Percentiles rank a stretch among this genome's conserved stretches.
These are phyloP conservation scores for Atkinsonella hypoxylon DNA, from an alignment of 2,329 filamentous ascomycete genomes.

Conservation along the genomic window DNA sequence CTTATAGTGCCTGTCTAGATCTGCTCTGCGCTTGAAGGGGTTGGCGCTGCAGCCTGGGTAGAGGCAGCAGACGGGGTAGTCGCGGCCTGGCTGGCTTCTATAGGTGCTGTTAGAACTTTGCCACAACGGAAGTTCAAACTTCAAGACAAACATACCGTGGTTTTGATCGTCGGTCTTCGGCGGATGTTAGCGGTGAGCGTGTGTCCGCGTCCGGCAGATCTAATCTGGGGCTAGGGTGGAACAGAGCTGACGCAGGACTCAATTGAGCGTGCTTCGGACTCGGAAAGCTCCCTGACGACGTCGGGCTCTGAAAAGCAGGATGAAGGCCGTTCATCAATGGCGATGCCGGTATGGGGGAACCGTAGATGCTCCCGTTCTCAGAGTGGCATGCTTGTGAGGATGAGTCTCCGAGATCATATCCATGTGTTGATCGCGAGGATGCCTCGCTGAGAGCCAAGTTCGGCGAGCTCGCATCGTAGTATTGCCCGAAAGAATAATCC, in stretches of 20 bases:
- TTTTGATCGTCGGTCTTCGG: slow-evolving; percentile 6
- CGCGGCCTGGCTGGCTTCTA: slow-evolving; percentile 13
- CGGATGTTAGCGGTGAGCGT: slow-evolving; percentile 7
- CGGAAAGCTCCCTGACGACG: slow-evolving; percentile 2
- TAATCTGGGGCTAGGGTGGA: slow-evolving; percentile 10
- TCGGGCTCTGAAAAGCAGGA: not conserved
- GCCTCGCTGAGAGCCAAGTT: slow-evolving; percentile 1
- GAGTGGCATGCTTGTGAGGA: slow-evolving; percentile 3
- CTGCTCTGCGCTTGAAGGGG: slow-evolving; percentile 39
- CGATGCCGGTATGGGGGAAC: slow-evolving; percentile 1
- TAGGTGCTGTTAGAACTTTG: not conserved
- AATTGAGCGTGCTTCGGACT: slow-evolving; percentile 4
- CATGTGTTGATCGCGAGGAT: not conserved
- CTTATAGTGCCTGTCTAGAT: slow-evolving; percentile 40
- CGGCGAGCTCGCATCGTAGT: slow-evolving; percentile 1
- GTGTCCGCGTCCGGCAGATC: slow-evolving; percentile 8
- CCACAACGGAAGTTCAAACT: not conserved
- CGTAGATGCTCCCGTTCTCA: not conserved
- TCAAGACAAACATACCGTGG: slow-evolving; percentile 2
- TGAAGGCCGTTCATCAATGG: not conserved
- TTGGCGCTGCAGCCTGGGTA: slow-evolving; percentile 29
- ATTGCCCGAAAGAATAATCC: not conserved
- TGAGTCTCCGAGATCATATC: slow-evolving; percentile 1
- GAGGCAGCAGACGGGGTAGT: slow-evolving; percentile 27
- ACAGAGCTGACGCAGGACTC: slow-evolving; percentile 5